Conservation (phyloP, 108 stramenopile genomes). For the Fragilaria crotonensis region DNA sequence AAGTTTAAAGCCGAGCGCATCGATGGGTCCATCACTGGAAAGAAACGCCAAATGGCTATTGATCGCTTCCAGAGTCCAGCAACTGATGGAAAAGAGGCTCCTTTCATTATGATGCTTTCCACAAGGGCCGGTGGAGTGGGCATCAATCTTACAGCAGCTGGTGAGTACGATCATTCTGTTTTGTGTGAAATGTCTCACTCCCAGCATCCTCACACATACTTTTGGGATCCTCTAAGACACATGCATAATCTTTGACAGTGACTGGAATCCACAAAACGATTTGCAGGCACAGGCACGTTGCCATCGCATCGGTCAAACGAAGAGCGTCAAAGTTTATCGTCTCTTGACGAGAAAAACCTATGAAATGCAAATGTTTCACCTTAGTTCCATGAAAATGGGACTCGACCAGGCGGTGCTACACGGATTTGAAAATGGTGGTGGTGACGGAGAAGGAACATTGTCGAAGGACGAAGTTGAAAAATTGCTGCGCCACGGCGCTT, state of each 20-base stretch:
- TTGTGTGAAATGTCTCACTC: too few relatives aligned
- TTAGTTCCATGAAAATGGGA: conserved; percentile 95
- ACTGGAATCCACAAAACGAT: conserved; percentile 99
- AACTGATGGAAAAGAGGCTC: conserved; percentile 42
- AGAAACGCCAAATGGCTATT: conserved; percentile 86
- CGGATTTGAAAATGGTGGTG: conserved; percentile 63
- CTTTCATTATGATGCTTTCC: conserved; percentile 95
- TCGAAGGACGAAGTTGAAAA: conserved; percentile 78
- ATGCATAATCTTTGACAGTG: conserved; percentile 91
- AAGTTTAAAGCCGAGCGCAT: conserved; percentile 80
- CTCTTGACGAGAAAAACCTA: conserved; percentile 95
- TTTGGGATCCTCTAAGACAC: conserved; percentile 17
- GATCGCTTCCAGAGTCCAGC: conserved; percentile 86
- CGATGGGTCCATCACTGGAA: conserved; percentile 93
- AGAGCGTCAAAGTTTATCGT: conserved; percentile 78
- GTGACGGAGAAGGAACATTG: conserved; percentile 36
- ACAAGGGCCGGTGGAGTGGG: conserved; percentile 95
- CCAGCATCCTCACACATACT: conserved; percentile 51
- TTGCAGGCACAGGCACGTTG: conserved; percentile 94
- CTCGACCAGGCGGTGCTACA: conserved; percentile 97
- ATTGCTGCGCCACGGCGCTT: conserved; percentile 81
- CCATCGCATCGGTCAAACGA: conserved; percentile 99
- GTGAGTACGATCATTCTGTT: too few relatives aligned
- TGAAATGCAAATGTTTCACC: conserved; percentile 98
- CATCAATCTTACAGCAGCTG: conserved; percentile 64